Conservation (phyloP, 2,329 filamentous ascomycete species). For the Botrytis sinoallii region DNA sequence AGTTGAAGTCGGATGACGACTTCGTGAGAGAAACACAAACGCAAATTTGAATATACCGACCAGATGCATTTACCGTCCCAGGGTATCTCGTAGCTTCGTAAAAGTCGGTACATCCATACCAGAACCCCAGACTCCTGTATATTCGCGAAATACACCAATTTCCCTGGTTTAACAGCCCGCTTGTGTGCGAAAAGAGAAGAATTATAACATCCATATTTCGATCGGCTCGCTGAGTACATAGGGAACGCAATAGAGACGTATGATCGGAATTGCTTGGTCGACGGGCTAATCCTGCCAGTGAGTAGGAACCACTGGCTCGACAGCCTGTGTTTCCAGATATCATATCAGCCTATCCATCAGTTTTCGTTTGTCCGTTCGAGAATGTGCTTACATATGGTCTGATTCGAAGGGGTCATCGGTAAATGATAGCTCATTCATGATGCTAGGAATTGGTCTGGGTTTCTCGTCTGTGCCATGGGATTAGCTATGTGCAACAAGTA, state of each 20-base stretch:
- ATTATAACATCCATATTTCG: not conserved
- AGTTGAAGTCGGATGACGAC: not conserved
- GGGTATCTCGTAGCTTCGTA: not conserved
- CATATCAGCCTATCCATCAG: not conserved
- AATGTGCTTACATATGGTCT: not conserved
- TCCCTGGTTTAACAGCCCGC: not conserved
- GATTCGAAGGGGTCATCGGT: not conserved
- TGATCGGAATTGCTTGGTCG: not conserved
- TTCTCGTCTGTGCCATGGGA: not conserved
- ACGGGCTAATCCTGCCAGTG: conserved; percentile 8
- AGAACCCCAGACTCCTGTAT: not conserved
- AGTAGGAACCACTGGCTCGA: not conserved
- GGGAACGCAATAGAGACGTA: not conserved
- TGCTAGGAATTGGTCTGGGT: conserved; percentile 6
- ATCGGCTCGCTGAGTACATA: not conserved
- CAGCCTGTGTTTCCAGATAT: not conserved
- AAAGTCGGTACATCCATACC: not conserved
- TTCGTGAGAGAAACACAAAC: not conserved
- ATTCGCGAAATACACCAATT: not conserved
- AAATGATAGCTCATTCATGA: not conserved
- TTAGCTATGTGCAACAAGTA: not conserved
- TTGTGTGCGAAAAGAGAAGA: not conserved
- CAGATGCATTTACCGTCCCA: not conserved
- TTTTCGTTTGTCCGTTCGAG: not conserved
- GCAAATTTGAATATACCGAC: not conserved